phyloP scores from a whole-genome alignment of 129 eudicot species.

The Ambrosia artemisiifolia region DNA sequence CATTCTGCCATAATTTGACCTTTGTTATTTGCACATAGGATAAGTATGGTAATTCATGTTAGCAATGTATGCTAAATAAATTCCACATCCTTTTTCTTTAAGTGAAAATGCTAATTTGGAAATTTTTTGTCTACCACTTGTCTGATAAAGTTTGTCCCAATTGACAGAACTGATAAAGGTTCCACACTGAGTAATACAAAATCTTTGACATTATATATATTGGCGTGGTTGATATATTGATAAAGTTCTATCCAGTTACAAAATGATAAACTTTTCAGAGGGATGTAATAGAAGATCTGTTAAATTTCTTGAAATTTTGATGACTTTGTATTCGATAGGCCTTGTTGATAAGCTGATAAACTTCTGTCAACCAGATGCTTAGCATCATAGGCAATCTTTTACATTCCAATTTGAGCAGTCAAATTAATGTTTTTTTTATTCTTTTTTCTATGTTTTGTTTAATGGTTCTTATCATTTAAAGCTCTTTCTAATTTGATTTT shows the following conservation, averaged over 20 bases:
- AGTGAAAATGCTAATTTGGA: slow-evolving; percentile 5
- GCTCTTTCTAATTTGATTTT: slow-evolving; percentile 15
- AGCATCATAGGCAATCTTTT: slow-evolving; percentile 11
- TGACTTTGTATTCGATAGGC: not conserved
- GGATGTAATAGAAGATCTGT: not conserved
- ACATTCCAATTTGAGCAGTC: not conserved
- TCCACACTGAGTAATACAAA: not conserved
- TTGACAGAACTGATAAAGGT: not conserved
- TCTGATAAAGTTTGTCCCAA: slow-evolving; percentile 5
- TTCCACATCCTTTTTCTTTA: not conserved
- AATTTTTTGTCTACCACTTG: not conserved
- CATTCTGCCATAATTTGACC: not conserved
- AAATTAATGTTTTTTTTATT: not conserved
- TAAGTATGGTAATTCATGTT: not conserved
- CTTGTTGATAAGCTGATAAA: slow-evolving; percentile 17
- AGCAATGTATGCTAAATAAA: not conserved
- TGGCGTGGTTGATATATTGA: not conserved
- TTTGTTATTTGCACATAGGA: slow-evolving; percentile 12
- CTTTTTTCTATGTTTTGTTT: not conserved
- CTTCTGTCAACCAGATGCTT: slow-evolving; percentile 12
- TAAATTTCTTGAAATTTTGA: not conserved
- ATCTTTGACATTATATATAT: not conserved
- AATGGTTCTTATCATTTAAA: not conserved
- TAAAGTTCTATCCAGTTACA: slow-evolving; percentile 1
- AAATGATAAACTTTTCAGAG: not conserved